Evolutionary conservation across 2,329 filamentous ascomycete species (phyloP), one percentile per base, ranked within the genome.

Genomic region (Clarireedia paspali): DNA sequence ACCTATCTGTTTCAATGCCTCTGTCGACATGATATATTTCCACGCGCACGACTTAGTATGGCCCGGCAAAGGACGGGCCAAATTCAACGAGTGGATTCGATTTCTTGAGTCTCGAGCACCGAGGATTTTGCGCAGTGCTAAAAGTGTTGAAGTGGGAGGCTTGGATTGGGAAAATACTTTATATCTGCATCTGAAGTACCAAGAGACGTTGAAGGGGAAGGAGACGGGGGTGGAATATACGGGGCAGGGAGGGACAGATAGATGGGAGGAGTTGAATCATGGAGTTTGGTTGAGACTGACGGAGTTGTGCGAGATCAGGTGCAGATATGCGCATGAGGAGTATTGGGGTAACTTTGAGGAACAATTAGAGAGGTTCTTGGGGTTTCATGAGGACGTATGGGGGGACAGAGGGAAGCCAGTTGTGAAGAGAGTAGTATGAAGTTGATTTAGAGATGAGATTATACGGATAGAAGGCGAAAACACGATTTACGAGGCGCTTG

Each of bases 301-400:
- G 5, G 14, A 5, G 3, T 24, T 55, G 36, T 3, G 7, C 5
- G 45, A 42, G 24, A 34, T 55, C 1, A 24, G 36, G 36, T 55
- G 52, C 42, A 14, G 23, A 6, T 55, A 55, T 50, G 7, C 24
- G 24, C 52, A 55, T 26, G 4, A 5, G 36, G 52, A 55, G 17
- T 50, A 50, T 44, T 27, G 49, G 52, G 52, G 52, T 1, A 50
- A 50, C 24, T 55, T 55, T 24, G 52, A 55, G 36, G 52, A 50
- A 6, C 52, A 55, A 24, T 44, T 55, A 9, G 15, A 2, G 20
- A 36, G 5, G 6, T 55, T 55, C 20, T 42, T 55, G 46, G 45
- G 36, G 0, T 42, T 55, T 17, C 52, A 55, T 42, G 7, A 4
- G 17, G 17, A 50, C 7, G 26, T 55, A 27, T 55, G 52, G 52